These are phyloP conservation scores for Debaryomycetaceae sp. DNA, from an alignment of 1,139 yeast species.

Conservation along the genomic window DNA sequence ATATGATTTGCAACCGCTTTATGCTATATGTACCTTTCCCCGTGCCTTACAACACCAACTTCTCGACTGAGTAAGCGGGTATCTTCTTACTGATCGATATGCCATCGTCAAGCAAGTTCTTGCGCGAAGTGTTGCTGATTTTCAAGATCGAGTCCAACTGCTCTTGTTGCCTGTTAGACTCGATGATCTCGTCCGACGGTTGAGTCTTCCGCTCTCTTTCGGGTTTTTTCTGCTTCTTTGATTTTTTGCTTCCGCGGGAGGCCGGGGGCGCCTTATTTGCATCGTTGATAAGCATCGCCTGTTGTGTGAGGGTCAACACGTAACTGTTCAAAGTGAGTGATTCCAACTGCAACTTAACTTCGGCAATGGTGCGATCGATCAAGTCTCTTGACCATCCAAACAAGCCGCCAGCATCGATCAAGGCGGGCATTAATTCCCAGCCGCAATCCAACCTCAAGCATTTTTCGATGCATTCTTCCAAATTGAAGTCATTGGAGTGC, in stretches of 20 bases:
- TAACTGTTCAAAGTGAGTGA: constrained; percentile 48
- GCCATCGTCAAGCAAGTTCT: constrained; percentile 24
- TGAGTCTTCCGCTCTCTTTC: constrained; percentile 13
- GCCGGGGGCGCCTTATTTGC: constrained; percentile 14
- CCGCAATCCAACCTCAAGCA: constrained; percentile 38
- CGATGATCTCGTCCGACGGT: constrained; percentile 17
- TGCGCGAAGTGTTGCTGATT: constrained; percentile 27
- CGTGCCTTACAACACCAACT: constrained; percentile 40
- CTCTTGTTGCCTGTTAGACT: constrained; percentile 19
- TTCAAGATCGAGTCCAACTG: constrained; percentile 39
- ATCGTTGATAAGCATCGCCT: constrained; percentile 30
- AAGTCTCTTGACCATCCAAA: constrained; percentile 56
- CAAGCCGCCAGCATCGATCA: constrained; percentile 71
- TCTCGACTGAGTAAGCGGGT: constrained; percentile 52
- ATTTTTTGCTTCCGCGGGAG: constrained; percentile 16
- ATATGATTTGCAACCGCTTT: constrained; percentile 5
- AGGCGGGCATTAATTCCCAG: constrained; percentile 56
- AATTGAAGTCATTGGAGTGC: constrained; percentile 22
- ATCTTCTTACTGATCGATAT: constrained; percentile 33
- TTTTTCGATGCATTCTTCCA: constrained; percentile 37
- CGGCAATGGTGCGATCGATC: constrained; percentile 38
- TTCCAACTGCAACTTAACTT: constrained; percentile 46
- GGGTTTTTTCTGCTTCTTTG: constrained; percentile 15
- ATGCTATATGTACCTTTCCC: too few species aligned
- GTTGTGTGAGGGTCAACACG: constrained; percentile 53